phyloP scores from a whole-genome alignment of 1,139 yeast genomes.

The Pichia sorboxylosa region DNA sequence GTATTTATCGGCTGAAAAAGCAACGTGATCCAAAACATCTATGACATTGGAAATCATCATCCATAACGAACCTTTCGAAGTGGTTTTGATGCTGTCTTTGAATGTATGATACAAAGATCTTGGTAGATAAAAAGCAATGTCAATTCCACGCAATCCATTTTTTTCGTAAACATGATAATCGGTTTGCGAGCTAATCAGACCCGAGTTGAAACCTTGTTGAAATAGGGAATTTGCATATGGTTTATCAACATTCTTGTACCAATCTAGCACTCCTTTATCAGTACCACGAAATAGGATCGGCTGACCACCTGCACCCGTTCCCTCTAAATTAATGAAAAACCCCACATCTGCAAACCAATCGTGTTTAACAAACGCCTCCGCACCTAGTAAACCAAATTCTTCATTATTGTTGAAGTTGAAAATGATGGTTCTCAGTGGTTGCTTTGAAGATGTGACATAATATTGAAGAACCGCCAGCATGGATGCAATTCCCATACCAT shows the following conservation, averaged over 20 bases:
- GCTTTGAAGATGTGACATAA: constrained; percentile 29
- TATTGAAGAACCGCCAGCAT: constrained; percentile 58
- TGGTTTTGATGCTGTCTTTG: constrained; percentile 55
- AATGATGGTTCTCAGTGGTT: constrained; percentile 60
- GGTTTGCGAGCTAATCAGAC: constrained; percentile 70
- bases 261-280: constrained; percentile 61
- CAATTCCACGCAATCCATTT: constrained; percentile 71
- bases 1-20: constrained; percentile 33
- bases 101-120: constrained; percentile 75
- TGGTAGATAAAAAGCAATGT: constrained; percentile 64
- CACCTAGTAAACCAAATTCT: constrained; percentile 83
- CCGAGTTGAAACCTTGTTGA: constrained; percentile 71
- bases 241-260: constrained; percentile 30
- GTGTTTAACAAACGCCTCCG: constrained; percentile 61
- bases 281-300: constrained; percentile 78
- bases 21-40: constrained; percentile 40
- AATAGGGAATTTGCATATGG: constrained; percentile 74
- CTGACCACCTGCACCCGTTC: constrained; percentile 86
- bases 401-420: constrained; percentile 86
- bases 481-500: constrained; percentile 85
- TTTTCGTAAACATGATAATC: constrained; percentile 66
- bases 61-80: constrained; percentile 59
- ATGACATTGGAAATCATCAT: constrained; percentile 69
- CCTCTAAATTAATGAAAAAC: constrained; percentile 76
- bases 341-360: constrained; percentile 58